Percentiles rank a stretch among this genome's conserved stretches.
phyloP scores from a whole-genome alignment of 805 yeast genomes.

The Lachancea kluyveri region DNA sequence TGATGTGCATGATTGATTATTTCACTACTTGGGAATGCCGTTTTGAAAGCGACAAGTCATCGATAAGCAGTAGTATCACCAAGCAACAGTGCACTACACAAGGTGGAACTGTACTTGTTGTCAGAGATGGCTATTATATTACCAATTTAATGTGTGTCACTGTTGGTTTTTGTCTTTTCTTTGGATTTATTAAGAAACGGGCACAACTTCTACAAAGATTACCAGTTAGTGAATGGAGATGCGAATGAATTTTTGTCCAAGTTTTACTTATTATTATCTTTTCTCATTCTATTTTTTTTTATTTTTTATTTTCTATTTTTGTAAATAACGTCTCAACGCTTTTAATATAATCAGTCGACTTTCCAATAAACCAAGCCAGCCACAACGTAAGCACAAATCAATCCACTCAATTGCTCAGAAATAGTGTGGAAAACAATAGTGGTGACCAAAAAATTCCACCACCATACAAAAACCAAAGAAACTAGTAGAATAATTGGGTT shows the following conservation, averaged over 20 bases:
- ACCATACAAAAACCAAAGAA: constrained; percentile 50
- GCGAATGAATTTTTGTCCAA: too few species aligned
- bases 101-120: constrained; percentile 50
- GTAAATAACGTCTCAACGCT: too few species aligned
- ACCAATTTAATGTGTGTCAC: constrained; percentile 68
- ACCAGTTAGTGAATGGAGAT: constrained; percentile 74
- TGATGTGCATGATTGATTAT: constrained; percentile 72
- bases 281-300: too few species aligned
- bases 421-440: constrained; percentile 79
- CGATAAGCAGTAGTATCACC: constrained; percentile 31
- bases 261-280: too few species aligned
- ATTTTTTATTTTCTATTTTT: too few species aligned
- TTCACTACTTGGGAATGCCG: constrained; percentile 64
- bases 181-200: constrained; percentile 58
- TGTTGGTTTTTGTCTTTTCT: constrained; percentile 59
- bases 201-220: constrained; percentile 61
- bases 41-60: constrained; percentile 15
- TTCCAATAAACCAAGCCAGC: constrained; percentile 14
- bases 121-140: constrained; percentile 77
- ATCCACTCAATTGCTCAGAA: constrained; percentile 67
- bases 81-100: constrained; percentile 44
- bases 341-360: constrained; percentile 2
- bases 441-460: constrained; percentile 84
- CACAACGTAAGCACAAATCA: constrained; percentile 51
- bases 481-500: constrained; percentile 28